phyloP scores from a whole-genome alignment of 2,329 filamentous ascomycete genomes.

The Colletotrichum sp. region DNA sequence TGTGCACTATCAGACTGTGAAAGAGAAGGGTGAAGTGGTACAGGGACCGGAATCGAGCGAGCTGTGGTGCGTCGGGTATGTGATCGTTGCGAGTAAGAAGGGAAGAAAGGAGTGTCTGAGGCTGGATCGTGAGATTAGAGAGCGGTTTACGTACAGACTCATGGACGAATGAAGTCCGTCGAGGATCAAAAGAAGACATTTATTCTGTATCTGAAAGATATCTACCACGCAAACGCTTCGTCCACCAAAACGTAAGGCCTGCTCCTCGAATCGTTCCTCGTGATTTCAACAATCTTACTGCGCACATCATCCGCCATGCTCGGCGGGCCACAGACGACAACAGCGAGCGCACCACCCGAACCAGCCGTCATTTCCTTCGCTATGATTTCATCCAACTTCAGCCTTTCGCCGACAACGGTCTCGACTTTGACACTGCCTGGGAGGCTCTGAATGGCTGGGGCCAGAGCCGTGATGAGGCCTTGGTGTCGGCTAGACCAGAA shows the following conservation, averaged over 20 bases:
- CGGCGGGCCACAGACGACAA: constrained; percentile 21
- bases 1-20: constrained; percentile 18
- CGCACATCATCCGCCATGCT: constrained; percentile 22
- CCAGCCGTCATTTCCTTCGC: background rate
- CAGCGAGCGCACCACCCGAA: background rate
- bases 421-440: constrained; percentile 6
- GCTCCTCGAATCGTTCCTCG: background rate
- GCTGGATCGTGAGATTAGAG: background rate
- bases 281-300: constrained; percentile 10
- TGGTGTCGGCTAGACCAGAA: constrained; percentile 1
- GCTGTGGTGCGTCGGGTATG: constrained; percentile 21
- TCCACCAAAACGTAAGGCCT: constrained; percentile 19
- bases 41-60: constrained; percentile 18
- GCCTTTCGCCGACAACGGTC: background rate
- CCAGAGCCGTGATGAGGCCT: background rate
- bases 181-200: background rate
- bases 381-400: background rate
- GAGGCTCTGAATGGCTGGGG: background rate
- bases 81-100: background rate
- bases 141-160: constrained; percentile 9
- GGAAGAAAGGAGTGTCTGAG: constrained; percentile 11
- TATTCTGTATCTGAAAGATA: background rate
- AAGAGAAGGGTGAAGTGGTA: constrained; percentile 7
- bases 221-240: constrained; percentile 24
- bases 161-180: background rate